These are phyloP conservation scores for Candida gorgasii DNA, from an alignment of 805 yeast species.

Conservation along the genomic window DNA sequence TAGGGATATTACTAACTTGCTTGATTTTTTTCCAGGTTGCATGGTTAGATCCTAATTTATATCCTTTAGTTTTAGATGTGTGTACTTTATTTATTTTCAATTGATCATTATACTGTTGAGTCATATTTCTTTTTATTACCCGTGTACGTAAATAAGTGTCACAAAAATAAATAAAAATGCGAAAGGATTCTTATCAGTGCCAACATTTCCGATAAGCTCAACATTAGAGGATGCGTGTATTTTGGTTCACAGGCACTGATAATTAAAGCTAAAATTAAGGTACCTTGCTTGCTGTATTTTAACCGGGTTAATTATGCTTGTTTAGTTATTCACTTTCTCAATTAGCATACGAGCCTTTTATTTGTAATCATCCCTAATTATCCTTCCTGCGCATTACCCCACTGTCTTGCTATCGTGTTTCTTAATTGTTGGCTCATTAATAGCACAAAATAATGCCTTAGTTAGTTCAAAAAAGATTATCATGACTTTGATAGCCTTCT, in stretches of 20 bases:
- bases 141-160: constrained; percentile 1
- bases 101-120: constrained; percentile 17
- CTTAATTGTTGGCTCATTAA: no score
- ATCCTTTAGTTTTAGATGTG: constrained; percentile 35
- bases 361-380: background rate
- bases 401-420: background rate
- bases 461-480: no score
- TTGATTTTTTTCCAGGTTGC: constrained; percentile 46
- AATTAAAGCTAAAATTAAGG: no score
- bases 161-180: constrained; percentile 8
- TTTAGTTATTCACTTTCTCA: no score
- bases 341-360: background rate
- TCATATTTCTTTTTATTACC: constrained; percentile 2
- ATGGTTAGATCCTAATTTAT: constrained; percentile 39
- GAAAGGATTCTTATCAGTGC: constrained; percentile 7
- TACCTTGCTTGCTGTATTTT: no score
- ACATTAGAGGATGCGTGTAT: background rate
- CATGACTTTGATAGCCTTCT: no score
- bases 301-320: no score
- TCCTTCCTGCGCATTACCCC: background rate
- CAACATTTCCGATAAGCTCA: constrained; percentile 5
- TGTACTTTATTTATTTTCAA: constrained; percentile 24
- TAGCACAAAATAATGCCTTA: no score
- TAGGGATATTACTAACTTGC: constrained; percentile 26
- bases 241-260: background rate